Evolutionary conservation across 306 rosid species (phyloP), one percentile per base, ranked within the genome.

Genomic region (Herpetospermum pedunculosum): DNA sequence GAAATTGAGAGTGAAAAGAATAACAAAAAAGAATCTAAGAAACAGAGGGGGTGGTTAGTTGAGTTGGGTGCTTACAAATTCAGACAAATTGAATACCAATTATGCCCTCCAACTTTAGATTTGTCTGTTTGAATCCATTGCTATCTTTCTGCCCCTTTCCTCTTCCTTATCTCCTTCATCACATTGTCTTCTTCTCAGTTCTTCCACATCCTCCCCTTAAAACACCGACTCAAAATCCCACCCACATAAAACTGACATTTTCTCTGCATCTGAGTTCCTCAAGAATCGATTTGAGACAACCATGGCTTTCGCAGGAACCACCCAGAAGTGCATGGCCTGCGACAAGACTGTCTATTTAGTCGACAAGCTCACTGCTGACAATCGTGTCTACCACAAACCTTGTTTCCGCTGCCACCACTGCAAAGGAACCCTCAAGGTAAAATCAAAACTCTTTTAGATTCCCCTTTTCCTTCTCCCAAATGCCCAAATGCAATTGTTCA

Each of bases 321-420:
- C 97, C 76, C 99, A 94, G 89, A 94, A 94, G 62, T 94, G 99
- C 79, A 94, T 94, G 99, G 99, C 99, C 21, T 94, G 99, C 85
- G 97, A 85, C 80, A 94, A 91, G 82, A 94, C 97, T 1, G 99
- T 94, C 23, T 94, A 94, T 83, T 90, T 94, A 25, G 99, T 94
- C 58, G 99, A 94, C 77, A 91, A 91, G 84, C 76, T 94, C 41
- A 94, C 99, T 37, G 97, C 99, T 0, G 99, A 94, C 76, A 94
- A 89, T 70, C 84, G 99, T 69, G 81, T 94, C 63, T 94, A 76
- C 82, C 99, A 94, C 91, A 94, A 91, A 60, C 92, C 99, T 79
- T 94, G 99, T 80, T 94, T 94, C 84, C 80, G 97, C 74, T 94
- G 99, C 84, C 99, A 94, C 74, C 99, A 94, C 80, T 94, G 99